Base-by-base conservation (phyloP, 768 basidiomycete genomes). In the Tulasnella sp. region DNA sequence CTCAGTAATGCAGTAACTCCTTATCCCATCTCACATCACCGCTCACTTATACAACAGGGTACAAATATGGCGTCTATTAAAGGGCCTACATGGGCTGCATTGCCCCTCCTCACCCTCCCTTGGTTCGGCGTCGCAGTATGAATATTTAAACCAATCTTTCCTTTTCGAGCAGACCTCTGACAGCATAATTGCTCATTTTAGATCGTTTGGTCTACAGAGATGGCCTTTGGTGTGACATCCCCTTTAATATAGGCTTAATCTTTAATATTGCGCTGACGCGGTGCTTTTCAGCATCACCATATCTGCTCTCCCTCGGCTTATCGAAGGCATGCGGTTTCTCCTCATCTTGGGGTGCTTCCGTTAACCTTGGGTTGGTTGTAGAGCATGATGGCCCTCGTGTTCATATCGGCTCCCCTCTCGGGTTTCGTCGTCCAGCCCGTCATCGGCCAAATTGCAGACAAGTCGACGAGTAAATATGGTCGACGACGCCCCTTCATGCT, bases 401-500 rank as follows among this genome's bases (percentile, higher is more conserved):
- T 60, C 30, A 21, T 60, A 4, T 56, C 54, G 9, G 59, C n/a
- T 19, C 59, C 59, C 5, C 41, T 60, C 11, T 58, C 59, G 29
- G 59, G 59, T 4, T 34, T 60, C 23, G 15, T 60, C 54, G 54
- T 60, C 13, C 59, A 60, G 27, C 59, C 59, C 17, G 15, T 58
- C 15, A 27, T 60, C 32, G 59, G 59, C 19, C 4, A 29, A 13
- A 34, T 19, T 13, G 52, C 59, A 15, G 59, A 60, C 41, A n/a
- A 15, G 23, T 60, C 55, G 19, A 56, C 27, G 9, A 56, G n/a
- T 11, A 15, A 24, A 17, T 60, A n/a, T 58, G 59, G 59, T 5
- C 53, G 59, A 26, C 26, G 59, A 56, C 52, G 59, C 13, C 59
- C 59, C 5, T 60, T 60, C 4, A 60, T 60, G 59, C 26, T 60